Evolutionary conservation across 164 flowering plant species (phyloP).

Genomic region (Stephania yunnanensis): DNA sequence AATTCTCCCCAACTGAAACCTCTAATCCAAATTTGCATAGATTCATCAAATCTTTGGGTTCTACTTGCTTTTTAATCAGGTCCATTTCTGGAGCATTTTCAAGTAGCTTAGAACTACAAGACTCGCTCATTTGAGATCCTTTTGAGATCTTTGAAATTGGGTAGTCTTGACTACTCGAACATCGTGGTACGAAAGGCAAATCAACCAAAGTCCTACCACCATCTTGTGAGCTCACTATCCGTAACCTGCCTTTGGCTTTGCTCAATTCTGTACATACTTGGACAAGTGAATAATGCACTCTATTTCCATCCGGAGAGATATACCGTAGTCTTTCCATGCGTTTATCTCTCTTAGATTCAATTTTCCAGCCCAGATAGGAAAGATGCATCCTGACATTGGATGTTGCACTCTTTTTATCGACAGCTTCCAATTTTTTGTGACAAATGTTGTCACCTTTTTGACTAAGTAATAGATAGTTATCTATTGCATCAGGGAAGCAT

Average conservation of each 20-base stretch:
- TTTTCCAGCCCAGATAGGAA: conserved; percentile 52
- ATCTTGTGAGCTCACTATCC: not conserved
- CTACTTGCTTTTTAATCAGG: not conserved
- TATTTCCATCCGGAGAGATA: conserved; percentile 38
- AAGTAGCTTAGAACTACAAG: not conserved
- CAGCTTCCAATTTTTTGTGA: no score
- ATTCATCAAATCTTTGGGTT: conserved; percentile 4
- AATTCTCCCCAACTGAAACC: conserved; percentile 23
- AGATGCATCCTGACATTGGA: conserved; percentile 48
- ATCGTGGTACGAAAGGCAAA: conserved; percentile 12
- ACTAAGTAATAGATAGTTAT: conserved; percentile 15
- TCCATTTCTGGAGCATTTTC: not conserved
- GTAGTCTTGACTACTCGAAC: conserved; percentile 5
- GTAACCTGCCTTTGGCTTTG: not conserved
- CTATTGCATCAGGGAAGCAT: conserved; percentile 30
- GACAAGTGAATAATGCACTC: conserved; percentile 30
- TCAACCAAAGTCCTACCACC: conserved; percentile 17
- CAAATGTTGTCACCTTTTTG: not conserved
- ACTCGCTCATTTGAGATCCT: not conserved
- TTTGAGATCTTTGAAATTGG: not conserved
- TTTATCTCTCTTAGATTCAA: conserved; percentile 25
- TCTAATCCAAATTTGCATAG: not conserved
- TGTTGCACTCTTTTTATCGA: conserved; percentile 16
- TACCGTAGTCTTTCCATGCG: conserved; percentile 25
- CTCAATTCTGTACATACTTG: conserved; percentile 27